Conservation (phyloP, 176 grass and related monocot genomes). For the Aegilops sharonensis region DNA sequence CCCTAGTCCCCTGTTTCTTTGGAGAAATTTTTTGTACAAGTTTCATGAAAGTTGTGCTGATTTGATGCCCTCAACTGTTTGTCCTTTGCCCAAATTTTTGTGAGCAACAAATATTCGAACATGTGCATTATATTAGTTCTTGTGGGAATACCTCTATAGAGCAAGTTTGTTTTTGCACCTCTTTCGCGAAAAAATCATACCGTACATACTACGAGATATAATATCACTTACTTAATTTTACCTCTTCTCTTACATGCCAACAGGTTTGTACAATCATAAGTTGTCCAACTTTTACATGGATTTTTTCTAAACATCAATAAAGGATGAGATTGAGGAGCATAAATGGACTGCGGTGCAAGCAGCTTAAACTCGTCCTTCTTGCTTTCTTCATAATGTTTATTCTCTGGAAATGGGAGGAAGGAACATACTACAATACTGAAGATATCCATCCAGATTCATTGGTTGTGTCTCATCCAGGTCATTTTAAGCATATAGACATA, state of each 20-base stretch:
- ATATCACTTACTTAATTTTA: background rate
- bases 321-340: slow-evolving; percentile 77
- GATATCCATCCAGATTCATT: slow-evolving; percentile 22
- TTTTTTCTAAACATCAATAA: slow-evolving; percentile 41
- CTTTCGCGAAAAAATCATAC: no score
- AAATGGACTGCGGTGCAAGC: slow-evolving; percentile 85
- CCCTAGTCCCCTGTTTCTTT: no score
- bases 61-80: no score
- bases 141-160: no score
- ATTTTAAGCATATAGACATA: no score
- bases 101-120: no score
- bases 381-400: slow-evolving; percentile 65
- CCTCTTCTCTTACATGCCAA: slow-evolving; percentile 22
- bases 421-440: slow-evolving; percentile 43
- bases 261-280: slow-evolving; percentile 5
- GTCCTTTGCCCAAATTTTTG: no score
- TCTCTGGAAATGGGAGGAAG: slow-evolving; percentile 93
- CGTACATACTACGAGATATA: background rate
- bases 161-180: no score
- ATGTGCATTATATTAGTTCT: no score
- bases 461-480: no score
- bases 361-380: slow-evolving; percentile 66
- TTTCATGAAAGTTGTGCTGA: no score
- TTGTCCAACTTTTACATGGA: slow-evolving; percentile 20
- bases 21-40: no score